phyloP scores from a whole-genome alignment of 1,139 yeast species.

The Debaryomyces fabryi region DNA sequence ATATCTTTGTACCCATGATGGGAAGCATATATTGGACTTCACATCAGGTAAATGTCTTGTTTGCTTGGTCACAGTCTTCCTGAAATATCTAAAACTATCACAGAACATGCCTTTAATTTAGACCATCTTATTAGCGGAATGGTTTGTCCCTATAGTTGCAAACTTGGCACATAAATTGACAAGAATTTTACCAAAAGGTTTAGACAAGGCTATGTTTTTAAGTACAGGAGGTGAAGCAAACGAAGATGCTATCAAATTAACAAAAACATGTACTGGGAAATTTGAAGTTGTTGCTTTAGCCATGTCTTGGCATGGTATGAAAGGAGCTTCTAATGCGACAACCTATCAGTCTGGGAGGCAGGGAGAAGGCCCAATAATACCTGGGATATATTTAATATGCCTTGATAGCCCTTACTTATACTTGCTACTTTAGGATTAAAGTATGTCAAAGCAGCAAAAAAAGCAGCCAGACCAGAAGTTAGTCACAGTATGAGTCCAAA shows the following conservation, averaged over 20 bases:
- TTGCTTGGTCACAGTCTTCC: slow-evolving; percentile 24
- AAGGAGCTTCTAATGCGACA: slow-evolving; percentile 22
- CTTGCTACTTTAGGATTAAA: slow-evolving; percentile 75
- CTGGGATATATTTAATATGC: slow-evolving; percentile 58
- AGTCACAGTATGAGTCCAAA: slow-evolving; percentile 50
- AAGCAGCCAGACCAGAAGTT: slow-evolving; percentile 84
- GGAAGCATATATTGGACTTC: slow-evolving; percentile 21
- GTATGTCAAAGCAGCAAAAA: slow-evolving; percentile 71
- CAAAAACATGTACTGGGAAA: slow-evolving; percentile 22
- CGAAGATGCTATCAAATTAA: slow-evolving; percentile 22
- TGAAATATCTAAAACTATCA: slow-evolving; percentile 19
- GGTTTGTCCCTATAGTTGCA: slow-evolving; percentile 22
- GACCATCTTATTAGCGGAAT: slow-evolving; percentile 25
- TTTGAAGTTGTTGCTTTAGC: slow-evolving; percentile 24
- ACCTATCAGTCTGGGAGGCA: slow-evolving; percentile 24
- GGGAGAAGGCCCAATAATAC: slow-evolving; percentile 24
- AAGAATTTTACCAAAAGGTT: slow-evolving; percentile 19
- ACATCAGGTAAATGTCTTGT: slow-evolving; percentile 24
- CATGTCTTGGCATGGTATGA: slow-evolving; percentile 28
- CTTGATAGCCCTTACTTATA: slow-evolving; percentile 76
- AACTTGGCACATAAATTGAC: slow-evolving; percentile 22
- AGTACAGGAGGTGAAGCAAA: slow-evolving; percentile 21
- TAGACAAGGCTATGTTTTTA: slow-evolving; percentile 21
- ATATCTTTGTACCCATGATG: slow-evolving; percentile 19
- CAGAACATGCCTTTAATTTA: slow-evolving; percentile 18